These are phyloP conservation scores for Fusarium devonianum DNA, from an alignment of 2,329 filamentous ascomycete species.

Conservation along the genomic window DNA sequence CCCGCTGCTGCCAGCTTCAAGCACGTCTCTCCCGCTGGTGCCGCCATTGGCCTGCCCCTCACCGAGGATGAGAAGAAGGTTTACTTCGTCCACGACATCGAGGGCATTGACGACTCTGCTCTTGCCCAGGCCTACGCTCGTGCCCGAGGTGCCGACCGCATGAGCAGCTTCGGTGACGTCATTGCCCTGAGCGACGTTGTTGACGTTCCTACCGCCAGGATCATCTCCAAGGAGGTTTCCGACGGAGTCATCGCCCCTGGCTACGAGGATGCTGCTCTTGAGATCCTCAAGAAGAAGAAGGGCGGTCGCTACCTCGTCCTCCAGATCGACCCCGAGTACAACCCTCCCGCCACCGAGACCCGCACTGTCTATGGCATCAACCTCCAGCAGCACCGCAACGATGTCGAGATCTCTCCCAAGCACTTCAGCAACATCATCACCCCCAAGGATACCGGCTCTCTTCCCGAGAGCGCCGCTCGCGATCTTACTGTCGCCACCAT, in stretches of 20 bases:
- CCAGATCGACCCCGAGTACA: constrained; percentile 89
- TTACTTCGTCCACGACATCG: constrained; percentile 97
- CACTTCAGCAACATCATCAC: constrained; percentile 88
- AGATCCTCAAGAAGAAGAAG: constrained; percentile 97
- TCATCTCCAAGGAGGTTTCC: constrained; percentile 97
- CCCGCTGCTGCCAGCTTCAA: constrained; percentile 98
- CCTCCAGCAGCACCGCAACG: constrained; percentile 91
- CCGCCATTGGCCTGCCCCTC: constrained; percentile 89
- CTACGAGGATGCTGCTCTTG: constrained; percentile 84
- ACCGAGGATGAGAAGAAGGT: constrained; percentile 91
- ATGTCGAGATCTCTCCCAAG: constrained; percentile 82
- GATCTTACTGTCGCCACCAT: constrained; percentile 96
- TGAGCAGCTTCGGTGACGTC: constrained; percentile 98
- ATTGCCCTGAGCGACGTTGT: constrained; percentile 92
- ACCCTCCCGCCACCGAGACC: constrained; percentile 80
- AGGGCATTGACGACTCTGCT: constrained; percentile 82
- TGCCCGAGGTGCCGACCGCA: constrained; percentile 93
- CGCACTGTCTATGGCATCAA: constrained; percentile 90
- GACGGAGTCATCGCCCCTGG: constrained; percentile 94
- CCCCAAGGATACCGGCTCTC: constrained; percentile 75
- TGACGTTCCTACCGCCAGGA: constrained; percentile 92
- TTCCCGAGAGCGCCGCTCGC: constrained; percentile 83
- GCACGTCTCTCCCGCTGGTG: constrained; percentile 96
- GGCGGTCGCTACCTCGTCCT: constrained; percentile 95
- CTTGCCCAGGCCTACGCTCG: constrained; percentile 96